Base-by-base conservation (phyloP, 208 protist genomes). In the Borovskyia barvae region DNA sequence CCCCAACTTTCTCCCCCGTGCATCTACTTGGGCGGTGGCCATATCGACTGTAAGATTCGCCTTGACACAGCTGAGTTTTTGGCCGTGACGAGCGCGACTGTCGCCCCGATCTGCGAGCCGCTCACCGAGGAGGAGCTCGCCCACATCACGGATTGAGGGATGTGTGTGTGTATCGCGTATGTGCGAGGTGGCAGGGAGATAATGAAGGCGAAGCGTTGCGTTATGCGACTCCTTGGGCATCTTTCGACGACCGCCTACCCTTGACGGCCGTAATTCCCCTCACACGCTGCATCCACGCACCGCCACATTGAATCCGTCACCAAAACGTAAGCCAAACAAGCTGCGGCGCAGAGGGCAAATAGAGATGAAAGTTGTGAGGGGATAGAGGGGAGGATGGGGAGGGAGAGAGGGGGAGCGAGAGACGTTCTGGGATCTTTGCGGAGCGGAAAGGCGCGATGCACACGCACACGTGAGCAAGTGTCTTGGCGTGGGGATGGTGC, bases 21-120 rank as follows among this genome's bases (percentile, higher is more conserved):
- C 8, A 78, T 94, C 48, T 92, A 81, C 77, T 71, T 92, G 15
- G 87, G 87, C 45, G 87, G 81, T 25, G 87, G 87, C 0, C 81
- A 94, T 62, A 65, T 89, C n/a, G 80, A 90, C 61, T 94, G 87
- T 76, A 94, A 94, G 61, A 56, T 74, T 24, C 52, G 80, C 25
- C 67, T 94, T 0, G 72, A 94, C 40, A 51, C 81, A 36, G 72
- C 53, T 19, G 80, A 94, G 64, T 92, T 88, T 39, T 53, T 86
- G 9, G 35, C 71, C 0, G 72, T 85, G 53, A 37, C 83, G 26
- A 63, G 82, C 20, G 76, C 84, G 12, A 74, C 90, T 25, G 75
- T 94, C 19, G 87, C 80, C 1, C 39, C 72, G 3, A 57, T 94
- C 61, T 85, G 82, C 24, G 76, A 81, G 30, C 77, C 82, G 17